Conservation (phyloP, 306 rosid genomes). For the Gillenia trifoliata region DNA sequence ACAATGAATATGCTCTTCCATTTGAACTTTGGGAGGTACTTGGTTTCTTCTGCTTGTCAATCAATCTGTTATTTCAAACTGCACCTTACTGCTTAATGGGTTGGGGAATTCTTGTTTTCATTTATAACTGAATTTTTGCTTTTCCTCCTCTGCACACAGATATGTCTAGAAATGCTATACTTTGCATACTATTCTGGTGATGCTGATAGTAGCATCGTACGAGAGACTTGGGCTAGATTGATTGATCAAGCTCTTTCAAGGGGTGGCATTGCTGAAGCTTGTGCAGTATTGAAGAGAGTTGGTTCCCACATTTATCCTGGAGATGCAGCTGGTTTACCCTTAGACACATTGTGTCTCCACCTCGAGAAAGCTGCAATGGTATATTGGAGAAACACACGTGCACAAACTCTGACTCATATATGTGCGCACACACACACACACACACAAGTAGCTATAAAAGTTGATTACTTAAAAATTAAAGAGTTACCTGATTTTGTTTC, state of each 20-base stretch:
- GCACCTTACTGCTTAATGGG: neutral
- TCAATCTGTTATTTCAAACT: neutral
- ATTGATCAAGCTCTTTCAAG: constrained; percentile 84
- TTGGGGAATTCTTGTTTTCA: neutral
- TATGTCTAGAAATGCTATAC: constrained; percentile 89
- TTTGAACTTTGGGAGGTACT: constrained; percentile 97
- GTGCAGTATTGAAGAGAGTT: constrained; percentile 84
- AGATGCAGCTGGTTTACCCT: constrained; percentile 77
- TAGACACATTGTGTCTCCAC: constrained; percentile 82
- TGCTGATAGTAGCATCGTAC: constrained; percentile 68
- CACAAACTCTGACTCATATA: neutral
- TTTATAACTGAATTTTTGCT: constrained; percentile 16
- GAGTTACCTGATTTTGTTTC: neutral
- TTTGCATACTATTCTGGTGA: constrained; percentile 92
- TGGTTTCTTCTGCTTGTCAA: constrained; percentile 1
- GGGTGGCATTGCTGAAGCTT: constrained; percentile 95
- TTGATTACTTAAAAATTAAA: neutral
- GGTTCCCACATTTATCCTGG: constrained; percentile 96
- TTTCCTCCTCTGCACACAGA: constrained; percentile 44
- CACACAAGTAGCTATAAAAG: neutral
- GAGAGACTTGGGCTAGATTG: constrained; percentile 96
- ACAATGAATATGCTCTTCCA: constrained; percentile 96
- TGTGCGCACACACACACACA: neutral
- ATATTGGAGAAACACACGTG: neutral
- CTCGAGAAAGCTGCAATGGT: constrained; percentile 97